A percentile compares a stretch with the other conserved stretches of the same genome.
These are phyloP conservation scores for Rhizophagus clarus DNA, from an alignment of 192 early-diverging fungal genomes.

Conservation along the genomic window DNA sequence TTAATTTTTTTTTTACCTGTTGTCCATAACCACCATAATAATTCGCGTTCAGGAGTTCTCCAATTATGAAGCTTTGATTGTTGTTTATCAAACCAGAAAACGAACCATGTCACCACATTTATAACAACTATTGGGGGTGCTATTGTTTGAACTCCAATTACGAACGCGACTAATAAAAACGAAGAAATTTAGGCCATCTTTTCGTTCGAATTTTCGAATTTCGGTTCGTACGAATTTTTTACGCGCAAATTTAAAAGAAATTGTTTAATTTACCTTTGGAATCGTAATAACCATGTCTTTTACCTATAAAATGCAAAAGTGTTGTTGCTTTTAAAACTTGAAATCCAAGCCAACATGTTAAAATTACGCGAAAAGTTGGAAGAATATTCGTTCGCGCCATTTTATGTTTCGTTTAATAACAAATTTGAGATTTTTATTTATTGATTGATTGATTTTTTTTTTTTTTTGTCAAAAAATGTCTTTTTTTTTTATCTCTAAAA, in stretches of 20 bases:
- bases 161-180: neutral
- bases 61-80: conserved; percentile 21
- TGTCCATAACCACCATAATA: conserved; percentile 28
- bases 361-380: neutral
- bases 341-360: conserved; percentile 18
- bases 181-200: too few species aligned
- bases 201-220: too few species aligned
- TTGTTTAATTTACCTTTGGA: conserved; percentile 12
- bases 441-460: neutral
- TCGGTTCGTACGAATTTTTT: too few species aligned
- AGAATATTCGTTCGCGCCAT: conserved; percentile 8
- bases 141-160: conserved; percentile 8
- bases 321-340: conserved; percentile 9
- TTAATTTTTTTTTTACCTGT: conserved; percentile 24
- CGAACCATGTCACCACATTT: conserved; percentile 24
- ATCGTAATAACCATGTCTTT: conserved; percentile 21
- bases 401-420: neutral
- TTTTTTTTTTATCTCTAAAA: neutral
- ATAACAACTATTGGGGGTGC: conserved; percentile 20
- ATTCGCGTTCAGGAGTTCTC: conserved; percentile 29
- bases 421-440: neutral
- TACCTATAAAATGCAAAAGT: neutral
- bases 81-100: conserved; percentile 28
- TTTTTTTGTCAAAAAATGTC: neutral
- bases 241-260: neutral